phyloP scores from a whole-genome alignment of 768 basidiomycete species.

The Sistotremastrum suecicum region DNA sequence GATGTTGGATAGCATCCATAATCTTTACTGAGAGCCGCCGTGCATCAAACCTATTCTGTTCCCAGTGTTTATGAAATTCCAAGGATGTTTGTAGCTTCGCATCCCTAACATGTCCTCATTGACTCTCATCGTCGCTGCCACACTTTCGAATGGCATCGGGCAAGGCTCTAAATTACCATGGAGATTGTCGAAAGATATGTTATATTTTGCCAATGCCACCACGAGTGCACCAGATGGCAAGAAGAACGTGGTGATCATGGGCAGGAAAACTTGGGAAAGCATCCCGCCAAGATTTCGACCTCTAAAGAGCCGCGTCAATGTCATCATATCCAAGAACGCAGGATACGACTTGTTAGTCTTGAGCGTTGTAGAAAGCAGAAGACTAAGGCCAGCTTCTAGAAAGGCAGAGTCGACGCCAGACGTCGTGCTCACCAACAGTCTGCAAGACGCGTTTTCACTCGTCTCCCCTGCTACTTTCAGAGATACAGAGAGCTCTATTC shows the following conservation, averaged over 20 bases:
- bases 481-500: slow-evolving; percentile 15
- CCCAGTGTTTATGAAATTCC: no score
- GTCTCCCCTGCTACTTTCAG: slow-evolving; percentile 3
- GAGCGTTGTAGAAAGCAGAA: no score
- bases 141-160: slow-evolving; percentile 79
- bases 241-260: slow-evolving; percentile 83
- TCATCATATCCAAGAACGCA: slow-evolving; percentile 55
- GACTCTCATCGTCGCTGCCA: slow-evolving; percentile 91
- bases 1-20: neutral
- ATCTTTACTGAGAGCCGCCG: no score
- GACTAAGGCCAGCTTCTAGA: neutral
- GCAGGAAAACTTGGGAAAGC: slow-evolving; percentile 94
- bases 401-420: neutral
- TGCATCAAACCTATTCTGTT: no score
- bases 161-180: slow-evolving; percentile 66
- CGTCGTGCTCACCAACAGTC: slow-evolving; percentile 7
- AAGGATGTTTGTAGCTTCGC: no score
- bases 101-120: slow-evolving; percentile 39
- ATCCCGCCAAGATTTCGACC: slow-evolving; percentile 81
- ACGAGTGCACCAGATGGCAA: slow-evolving; percentile 37
- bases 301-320: slow-evolving; percentile 57
- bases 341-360: slow-evolving; percentile 49
- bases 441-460: neutral
- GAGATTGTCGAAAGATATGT: slow-evolving; percentile 79
- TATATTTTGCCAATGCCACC: slow-evolving; percentile 81